Conservation (phyloP, 2,329 filamentous ascomycete genomes). For the Trichophyton schoenleinii region DNA sequence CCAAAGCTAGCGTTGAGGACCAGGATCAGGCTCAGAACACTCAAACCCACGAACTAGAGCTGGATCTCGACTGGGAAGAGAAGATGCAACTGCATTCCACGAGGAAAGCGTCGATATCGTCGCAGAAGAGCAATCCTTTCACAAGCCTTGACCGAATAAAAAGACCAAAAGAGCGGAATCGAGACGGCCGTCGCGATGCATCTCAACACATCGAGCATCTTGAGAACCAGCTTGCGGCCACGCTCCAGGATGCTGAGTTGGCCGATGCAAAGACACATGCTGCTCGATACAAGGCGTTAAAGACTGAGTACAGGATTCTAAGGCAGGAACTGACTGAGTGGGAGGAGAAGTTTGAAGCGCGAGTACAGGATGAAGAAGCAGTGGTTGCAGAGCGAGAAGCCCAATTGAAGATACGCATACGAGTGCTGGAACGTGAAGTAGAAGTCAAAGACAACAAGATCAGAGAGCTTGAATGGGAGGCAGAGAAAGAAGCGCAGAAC, state of each 20-base stretch:
- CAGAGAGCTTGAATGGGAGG: constrained; percentile 22
- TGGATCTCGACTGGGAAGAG: neutral
- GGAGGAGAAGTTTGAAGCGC: constrained; percentile 24
- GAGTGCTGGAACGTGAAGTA: constrained; percentile 21
- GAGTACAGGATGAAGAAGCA: constrained; percentile 22
- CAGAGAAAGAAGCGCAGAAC: constrained; percentile 22
- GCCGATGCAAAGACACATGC: constrained; percentile 30
- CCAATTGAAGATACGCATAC: constrained; percentile 21
- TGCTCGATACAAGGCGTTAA: constrained; percentile 26
- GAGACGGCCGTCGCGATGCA: constrained; percentile 25
- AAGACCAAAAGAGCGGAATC: neutral
- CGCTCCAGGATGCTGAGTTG: constrained; percentile 28
- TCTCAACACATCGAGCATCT: constrained; percentile 39
- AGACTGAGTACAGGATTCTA: constrained; percentile 22
- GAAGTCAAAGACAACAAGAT: constrained; percentile 21
- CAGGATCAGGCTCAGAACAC: constrained; percentile 1
- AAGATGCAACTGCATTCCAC: neutral
- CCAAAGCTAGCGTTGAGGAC: neutral
- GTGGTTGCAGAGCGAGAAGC: constrained; percentile 20
- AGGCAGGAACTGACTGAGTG: constrained; percentile 22
- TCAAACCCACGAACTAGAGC: constrained; percentile 4
- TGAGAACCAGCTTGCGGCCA: constrained; percentile 33
- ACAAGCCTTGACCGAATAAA: constrained; percentile 3
- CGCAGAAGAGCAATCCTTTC: constrained; percentile 10
- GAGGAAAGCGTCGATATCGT: constrained; percentile 5